Percentiles rank a stretch among this genome's conserved stretches.
These are phyloP conservation scores for Candida tibetensis DNA, from an alignment of 805 yeast genomes.

Conservation along the genomic window DNA sequence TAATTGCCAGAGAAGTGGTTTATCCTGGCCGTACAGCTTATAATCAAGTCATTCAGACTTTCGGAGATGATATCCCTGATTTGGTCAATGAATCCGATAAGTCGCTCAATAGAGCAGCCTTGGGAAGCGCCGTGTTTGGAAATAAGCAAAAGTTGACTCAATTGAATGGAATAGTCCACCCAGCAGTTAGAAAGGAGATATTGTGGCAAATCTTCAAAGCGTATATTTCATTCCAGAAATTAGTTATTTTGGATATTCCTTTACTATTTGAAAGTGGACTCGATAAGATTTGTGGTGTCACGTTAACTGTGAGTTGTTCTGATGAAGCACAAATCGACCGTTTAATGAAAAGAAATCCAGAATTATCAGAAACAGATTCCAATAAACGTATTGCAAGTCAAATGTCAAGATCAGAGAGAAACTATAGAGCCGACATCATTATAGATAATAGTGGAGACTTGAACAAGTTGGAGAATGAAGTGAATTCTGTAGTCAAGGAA, in stretches of 20 bases:
- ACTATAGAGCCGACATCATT: conserved; percentile 58
- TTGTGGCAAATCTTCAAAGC: conserved; percentile 50
- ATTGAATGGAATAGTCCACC: conserved; percentile 80
- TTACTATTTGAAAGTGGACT: conserved; percentile 78
- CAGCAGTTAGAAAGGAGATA: conserved; percentile 75
- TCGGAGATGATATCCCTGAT: conserved; percentile 52
- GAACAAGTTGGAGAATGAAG: conserved; percentile 18
- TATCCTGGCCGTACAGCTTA: conserved; percentile 77
- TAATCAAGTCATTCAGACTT: conserved; percentile 58
- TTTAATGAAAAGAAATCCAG: conserved; percentile 63
- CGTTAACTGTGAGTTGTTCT: conserved; percentile 65
- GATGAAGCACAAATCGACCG: conserved; percentile 59
- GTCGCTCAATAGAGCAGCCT: conserved; percentile 62
- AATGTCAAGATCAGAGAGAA: conserved; percentile 60
- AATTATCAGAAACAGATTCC: conserved; percentile 64
- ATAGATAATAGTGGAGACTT: conserved; percentile 54
- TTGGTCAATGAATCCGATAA: conserved; percentile 40
- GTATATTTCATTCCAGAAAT: conserved; percentile 54
- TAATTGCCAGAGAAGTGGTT: conserved; percentile 82
- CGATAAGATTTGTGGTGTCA: conserved; percentile 66
- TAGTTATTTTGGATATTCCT: conserved; percentile 88
- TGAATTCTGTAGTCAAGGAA: conserved; percentile 22
- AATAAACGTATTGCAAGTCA: conserved; percentile 71
- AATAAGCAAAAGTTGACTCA: conserved; percentile 54
- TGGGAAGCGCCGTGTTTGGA: conserved; percentile 79